Percentiles rank a stretch among this genome's conserved stretches.
phyloP scores from a whole-genome alignment of 768 basidiomycete genomes.

The Leccinum longicurvipes region DNA sequence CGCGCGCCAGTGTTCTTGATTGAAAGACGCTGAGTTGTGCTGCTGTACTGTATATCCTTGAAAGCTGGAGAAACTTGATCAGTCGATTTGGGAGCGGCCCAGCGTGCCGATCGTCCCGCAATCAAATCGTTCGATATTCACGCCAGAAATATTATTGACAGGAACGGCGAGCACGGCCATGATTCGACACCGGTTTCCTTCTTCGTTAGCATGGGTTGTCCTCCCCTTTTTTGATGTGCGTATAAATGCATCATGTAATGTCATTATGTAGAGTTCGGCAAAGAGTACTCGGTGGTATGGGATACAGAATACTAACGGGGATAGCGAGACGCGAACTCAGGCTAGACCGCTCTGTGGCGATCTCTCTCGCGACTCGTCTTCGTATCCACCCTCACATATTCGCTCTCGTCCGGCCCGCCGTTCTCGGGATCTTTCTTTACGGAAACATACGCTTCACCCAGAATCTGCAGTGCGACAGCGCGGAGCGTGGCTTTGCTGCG shows the following conservation, averaged over 20 bases:
- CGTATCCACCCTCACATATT: constrained; percentile 82
- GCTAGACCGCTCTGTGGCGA: constrained; percentile 24
- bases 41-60: background rate
- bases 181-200: background rate
- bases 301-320: background rate
- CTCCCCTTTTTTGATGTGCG: background rate
- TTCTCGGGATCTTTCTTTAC: constrained; percentile 61
- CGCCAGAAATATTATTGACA: too few relatives aligned
- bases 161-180: background rate
- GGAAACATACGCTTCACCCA: constrained; percentile 73
- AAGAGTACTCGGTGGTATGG: constrained; percentile 4
- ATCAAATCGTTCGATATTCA: too few relatives aligned
- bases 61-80: background rate
- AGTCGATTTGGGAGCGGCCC: background rate
- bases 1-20: background rate
- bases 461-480: constrained; percentile 77
- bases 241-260: background rate
- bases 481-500: constrained; percentile 63
- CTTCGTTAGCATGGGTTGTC: background rate
- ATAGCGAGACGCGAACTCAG: background rate
- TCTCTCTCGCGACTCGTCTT: constrained; percentile 55
- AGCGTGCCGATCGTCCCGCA: background rate
- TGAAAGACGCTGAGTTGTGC: background rate
- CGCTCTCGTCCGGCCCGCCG: constrained; percentile 52
- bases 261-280: background rate